Evolutionary conservation across 1,139 yeast species (phyloP).

Genomic region (Geotrichum histeridarum): DNA sequence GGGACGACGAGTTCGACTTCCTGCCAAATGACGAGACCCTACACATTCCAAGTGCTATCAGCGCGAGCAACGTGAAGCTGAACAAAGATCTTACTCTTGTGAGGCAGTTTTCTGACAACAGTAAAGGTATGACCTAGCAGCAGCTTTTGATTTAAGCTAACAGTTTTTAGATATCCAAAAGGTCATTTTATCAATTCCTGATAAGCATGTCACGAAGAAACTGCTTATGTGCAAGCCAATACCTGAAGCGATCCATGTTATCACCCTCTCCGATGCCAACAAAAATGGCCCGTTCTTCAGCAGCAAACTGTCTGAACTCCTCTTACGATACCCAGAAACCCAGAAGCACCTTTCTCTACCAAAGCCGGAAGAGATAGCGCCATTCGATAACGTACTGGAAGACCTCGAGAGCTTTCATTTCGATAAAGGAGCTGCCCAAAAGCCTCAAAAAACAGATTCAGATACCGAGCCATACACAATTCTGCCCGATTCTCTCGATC

Average conservation of each 20-base stretch:
- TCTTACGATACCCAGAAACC: not conserved
- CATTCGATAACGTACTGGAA: slow-evolving; percentile 1
- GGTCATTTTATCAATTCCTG: slow-evolving; percentile 17
- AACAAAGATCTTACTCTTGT: slow-evolving; percentile 16
- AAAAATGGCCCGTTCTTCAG: slow-evolving; percentile 15
- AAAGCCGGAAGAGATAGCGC: not conserved
- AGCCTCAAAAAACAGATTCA: not conserved
- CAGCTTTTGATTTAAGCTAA: not conserved
- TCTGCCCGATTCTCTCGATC: slow-evolving; percentile 14
- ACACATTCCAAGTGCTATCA: slow-evolving; percentile 15
- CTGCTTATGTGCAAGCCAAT: slow-evolving; percentile 13
- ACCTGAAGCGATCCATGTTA: slow-evolving; percentile 15
- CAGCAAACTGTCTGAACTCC: slow-evolving; percentile 8
- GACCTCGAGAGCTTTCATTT: slow-evolving; percentile 1
- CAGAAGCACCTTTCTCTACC: not conserved
- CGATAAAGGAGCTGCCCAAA: not conserved
- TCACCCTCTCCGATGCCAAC: slow-evolving; percentile 17
- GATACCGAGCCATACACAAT: slow-evolving; percentile 1
- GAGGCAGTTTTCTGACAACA: slow-evolving; percentile 15
- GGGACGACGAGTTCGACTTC: slow-evolving; percentile 19
- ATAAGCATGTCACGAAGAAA: slow-evolving; percentile 9
- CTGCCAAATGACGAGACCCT: slow-evolving; percentile 2
- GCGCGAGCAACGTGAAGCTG: slow-evolving; percentile 11
- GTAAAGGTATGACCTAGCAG: slow-evolving; percentile 12
- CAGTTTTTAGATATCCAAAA: slow-evolving; percentile 12